phyloP scores from a whole-genome alignment of 805 yeast species.

The Monosporozyma solicola region DNA sequence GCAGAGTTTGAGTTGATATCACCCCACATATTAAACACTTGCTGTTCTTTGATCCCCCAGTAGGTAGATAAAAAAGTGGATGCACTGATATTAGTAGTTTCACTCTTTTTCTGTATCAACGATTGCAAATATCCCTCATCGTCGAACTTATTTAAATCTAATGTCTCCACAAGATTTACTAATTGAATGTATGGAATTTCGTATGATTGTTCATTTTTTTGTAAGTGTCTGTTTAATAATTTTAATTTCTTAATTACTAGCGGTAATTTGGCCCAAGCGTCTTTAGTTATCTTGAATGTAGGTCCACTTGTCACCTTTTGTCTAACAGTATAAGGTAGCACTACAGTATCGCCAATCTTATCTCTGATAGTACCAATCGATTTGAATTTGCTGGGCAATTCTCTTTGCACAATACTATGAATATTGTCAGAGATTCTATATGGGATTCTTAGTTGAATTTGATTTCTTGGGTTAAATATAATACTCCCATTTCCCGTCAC shows the following conservation, averaged over 20 bases:
- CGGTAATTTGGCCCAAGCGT: constrained; percentile 35
- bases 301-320: constrained; percentile 25
- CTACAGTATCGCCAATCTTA: constrained; percentile 18
- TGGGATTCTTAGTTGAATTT: constrained; percentile 48
- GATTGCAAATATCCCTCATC: neutral
- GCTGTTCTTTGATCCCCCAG: constrained; percentile 41
- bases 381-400: constrained; percentile 17
- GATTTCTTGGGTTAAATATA: constrained; percentile 37
- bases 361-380: constrained; percentile 28
- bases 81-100: constrained; percentile 12
- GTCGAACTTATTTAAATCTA: constrained; percentile 23
- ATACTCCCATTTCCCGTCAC: constrained; percentile 51
- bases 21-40: constrained; percentile 38
- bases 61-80: constrained; percentile 37
- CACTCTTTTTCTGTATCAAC: neutral
- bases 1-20: constrained; percentile 26
- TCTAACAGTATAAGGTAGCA: constrained; percentile 30
- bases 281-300: constrained; percentile 32
- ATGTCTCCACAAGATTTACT: constrained; percentile 27
- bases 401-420: constrained; percentile 11
- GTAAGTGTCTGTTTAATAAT: constrained; percentile 38
- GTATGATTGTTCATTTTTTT: constrained; percentile 33
- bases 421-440: constrained; percentile 16
- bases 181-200: constrained; percentile 34
- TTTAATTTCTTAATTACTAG: constrained; percentile 36